Percentiles rank a stretch among this genome's conserved stretches.
phyloP scores from a whole-genome alignment of 1,284 basidiomycete genomes.

The Ganoderma leucocontextum region DNA sequence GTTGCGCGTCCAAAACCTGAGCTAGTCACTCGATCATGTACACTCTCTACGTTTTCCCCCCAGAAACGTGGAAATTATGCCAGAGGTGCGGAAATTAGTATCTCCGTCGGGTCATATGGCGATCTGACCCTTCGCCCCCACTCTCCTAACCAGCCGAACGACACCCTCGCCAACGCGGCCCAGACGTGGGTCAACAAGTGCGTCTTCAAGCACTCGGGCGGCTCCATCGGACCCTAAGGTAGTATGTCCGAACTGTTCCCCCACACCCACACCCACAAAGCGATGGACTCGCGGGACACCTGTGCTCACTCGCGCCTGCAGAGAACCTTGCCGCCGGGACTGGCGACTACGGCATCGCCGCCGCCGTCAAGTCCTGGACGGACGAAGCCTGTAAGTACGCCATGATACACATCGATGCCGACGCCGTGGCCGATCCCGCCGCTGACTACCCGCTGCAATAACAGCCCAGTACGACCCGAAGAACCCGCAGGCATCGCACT shows the following conservation, averaged over 20 bases:
- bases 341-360: background rate
- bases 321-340: constrained; percentile 62
- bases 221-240: constrained; percentile 65
- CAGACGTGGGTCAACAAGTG: constrained; percentile 73
- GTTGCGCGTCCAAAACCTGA: too few species aligned
- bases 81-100: too few species aligned
- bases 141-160: constrained; percentile 43
- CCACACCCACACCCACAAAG: background rate
- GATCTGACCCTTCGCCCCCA: too few species aligned
- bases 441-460: background rate
- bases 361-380: background rate
- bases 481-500: constrained; percentile 69
- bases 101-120: too few species aligned
- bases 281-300: too few species aligned
- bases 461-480: constrained; percentile 62
- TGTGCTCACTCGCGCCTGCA: constrained; percentile 33
- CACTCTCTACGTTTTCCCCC: too few species aligned
- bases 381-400: background rate
- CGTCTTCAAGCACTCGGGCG: constrained; percentile 69
- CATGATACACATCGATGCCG: too few species aligned
- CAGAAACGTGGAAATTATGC: too few species aligned
- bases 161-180: constrained; percentile 60
- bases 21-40: too few species aligned
- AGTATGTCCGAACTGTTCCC: constrained; percentile 47
- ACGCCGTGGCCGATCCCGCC: too few species aligned